Conservation (phyloP, 2,329 filamentous ascomycete genomes). For the Stagonosporopsis vannaccii region DNA sequence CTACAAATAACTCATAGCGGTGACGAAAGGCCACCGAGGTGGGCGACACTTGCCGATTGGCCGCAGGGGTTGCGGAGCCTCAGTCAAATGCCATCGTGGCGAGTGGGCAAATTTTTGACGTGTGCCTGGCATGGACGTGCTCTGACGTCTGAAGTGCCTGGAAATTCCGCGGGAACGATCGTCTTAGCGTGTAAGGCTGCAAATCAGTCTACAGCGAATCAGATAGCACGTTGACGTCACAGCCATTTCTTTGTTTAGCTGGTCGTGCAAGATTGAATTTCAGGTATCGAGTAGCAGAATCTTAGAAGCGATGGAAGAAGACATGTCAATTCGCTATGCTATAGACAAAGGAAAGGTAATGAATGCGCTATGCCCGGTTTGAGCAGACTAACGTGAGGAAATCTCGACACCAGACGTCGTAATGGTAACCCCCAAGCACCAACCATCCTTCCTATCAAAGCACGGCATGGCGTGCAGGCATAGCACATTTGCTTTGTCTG, state of each 20-base stretch:
- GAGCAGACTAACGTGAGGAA: constrained; percentile 1
- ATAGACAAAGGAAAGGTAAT: constrained; percentile 6
- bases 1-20: background rate
- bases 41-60: constrained; percentile 9
- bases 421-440: background rate
- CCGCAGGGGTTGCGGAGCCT: constrained; percentile 3
- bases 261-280: background rate
- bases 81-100: constrained; percentile 6
- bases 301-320: background rate
- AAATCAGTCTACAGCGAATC: background rate
- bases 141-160: constrained; percentile 2
- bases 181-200: background rate
- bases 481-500: background rate
- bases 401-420: background rate
- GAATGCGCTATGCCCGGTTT: background rate
- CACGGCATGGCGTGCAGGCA: background rate
- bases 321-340: constrained; percentile 14
- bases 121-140: constrained; percentile 1
- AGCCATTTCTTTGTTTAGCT: background rate
- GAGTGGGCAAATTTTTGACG: constrained; percentile 8
- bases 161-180: background rate
- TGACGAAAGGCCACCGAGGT: background rate
- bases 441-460: background rate
- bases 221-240: background rate
- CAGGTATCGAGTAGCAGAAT: no score